These are phyloP conservation scores for Pyrenophora teres DNA, from an alignment of 2,329 filamentous ascomycete species.

Conservation along the genomic window DNA sequence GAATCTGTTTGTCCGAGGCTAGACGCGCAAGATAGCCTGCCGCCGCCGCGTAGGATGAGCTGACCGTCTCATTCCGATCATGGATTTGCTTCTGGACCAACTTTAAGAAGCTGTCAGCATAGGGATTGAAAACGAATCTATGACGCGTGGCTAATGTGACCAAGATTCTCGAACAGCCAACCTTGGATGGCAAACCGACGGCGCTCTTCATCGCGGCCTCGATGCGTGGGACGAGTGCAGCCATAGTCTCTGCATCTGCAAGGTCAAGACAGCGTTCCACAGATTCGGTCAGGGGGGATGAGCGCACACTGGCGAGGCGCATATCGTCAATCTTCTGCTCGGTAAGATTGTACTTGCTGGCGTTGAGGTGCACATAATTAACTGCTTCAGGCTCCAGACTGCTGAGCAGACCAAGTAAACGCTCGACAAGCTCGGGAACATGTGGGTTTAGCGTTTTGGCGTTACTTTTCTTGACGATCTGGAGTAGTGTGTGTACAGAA, in stretches of 20 bases:
- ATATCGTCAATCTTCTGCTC: constrained; percentile 89
- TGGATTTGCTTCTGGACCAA: constrained; percentile 80
- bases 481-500: constrained; percentile 76
- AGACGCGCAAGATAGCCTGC: constrained; percentile 80
- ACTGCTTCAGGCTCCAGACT: constrained; percentile 86
- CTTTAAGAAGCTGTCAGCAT: constrained; percentile 76
- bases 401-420: constrained; percentile 80
- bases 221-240: constrained; percentile 70
- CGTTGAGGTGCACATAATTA: constrained; percentile 91
- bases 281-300: constrained; percentile 88
- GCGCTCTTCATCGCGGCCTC: constrained; percentile 82
- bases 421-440: constrained; percentile 78
- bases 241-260: constrained; percentile 78
- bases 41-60: constrained; percentile 82
- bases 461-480: constrained; percentile 84
- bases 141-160: constrained; percentile 84
- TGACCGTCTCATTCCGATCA: constrained; percentile 93
- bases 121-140: constrained; percentile 72
- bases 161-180: constrained; percentile 84
- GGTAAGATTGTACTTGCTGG: constrained; percentile 79
- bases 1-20: constrained; percentile 62
- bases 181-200: constrained; percentile 90
- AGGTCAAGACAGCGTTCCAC: constrained; percentile 87
- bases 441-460: constrained; percentile 79
- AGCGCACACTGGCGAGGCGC: constrained; percentile 78